Percentiles rank a stretch among this genome's conserved stretches.
These are phyloP conservation scores for Paradendryphiella salina DNA, from an alignment of 2,329 filamentous ascomycete genomes.

Conservation along the genomic window DNA sequence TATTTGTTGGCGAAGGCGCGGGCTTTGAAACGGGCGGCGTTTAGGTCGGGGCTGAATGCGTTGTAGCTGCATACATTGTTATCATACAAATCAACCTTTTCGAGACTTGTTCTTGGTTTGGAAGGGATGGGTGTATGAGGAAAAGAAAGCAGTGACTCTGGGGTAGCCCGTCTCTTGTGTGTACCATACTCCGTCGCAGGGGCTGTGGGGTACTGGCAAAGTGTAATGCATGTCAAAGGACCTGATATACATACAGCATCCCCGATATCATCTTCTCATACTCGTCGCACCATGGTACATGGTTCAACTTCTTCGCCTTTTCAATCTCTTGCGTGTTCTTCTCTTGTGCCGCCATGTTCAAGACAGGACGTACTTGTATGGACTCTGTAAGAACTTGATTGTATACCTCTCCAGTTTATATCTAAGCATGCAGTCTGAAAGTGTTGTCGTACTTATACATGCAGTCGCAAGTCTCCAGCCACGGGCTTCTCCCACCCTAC, in stretches of 20 bases:
- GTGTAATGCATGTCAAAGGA: neutral
- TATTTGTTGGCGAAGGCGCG: conserved; percentile 61
- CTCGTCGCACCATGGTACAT: conserved; percentile 62
- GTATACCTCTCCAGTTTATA: too few species aligned
- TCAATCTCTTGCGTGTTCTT: conserved; percentile 53
- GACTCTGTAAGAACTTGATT: too few species aligned
- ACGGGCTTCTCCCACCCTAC: neutral
- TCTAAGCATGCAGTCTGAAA: too few species aligned
- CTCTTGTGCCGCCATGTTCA: conserved; percentile 44
- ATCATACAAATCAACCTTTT: too few species aligned
- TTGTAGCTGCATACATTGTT: conserved; percentile 62
- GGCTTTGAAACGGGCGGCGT: conserved; percentile 57
- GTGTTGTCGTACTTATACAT: neutral
- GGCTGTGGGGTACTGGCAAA: too few species aligned
- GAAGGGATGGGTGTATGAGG: neutral
- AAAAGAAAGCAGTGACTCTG: too few species aligned
- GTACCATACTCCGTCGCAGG: too few species aligned
- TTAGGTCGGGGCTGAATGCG: conserved; percentile 54
- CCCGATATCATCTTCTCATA: conserved; percentile 68
- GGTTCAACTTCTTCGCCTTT: conserved; percentile 53
- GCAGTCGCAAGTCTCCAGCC: neutral
- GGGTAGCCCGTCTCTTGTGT: too few species aligned
- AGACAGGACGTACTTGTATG: too few species aligned
- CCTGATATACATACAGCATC: conserved; percentile 54
- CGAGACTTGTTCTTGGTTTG: too few species aligned